A percentile compares a stretch with the other conserved stretches of the same genome.
Evolutionary conservation across 441 rosid species (phyloP).

Genomic region (Theobroma grandiflorum): DNA sequence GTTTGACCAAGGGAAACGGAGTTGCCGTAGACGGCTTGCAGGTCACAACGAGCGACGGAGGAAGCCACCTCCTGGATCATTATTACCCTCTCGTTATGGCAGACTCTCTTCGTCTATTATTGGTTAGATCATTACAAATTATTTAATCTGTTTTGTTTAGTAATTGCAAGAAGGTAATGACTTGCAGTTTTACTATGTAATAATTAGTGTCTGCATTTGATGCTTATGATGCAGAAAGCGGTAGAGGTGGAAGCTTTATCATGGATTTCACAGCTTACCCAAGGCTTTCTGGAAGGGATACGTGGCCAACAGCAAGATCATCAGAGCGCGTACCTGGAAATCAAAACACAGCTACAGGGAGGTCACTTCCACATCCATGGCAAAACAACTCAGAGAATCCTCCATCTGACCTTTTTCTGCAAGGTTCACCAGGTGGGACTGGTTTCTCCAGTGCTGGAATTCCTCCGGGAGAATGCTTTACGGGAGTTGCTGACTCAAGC

Average conservation of each 20-base stretch:
- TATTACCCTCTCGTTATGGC: slow-evolving; percentile 56
- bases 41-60: slow-evolving; percentile 93
- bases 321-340: slow-evolving; percentile 45
- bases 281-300: slow-evolving; percentile 46
- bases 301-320: slow-evolving; percentile 54
- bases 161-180: not conserved
- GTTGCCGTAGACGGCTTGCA: slow-evolving; percentile 91
- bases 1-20: slow-evolving; percentile 90
- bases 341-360: slow-evolving; percentile 41
- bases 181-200: not conserved
- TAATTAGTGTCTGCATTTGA: slow-evolving; percentile 21
- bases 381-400: slow-evolving; percentile 58
- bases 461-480: slow-evolving; percentile 72
- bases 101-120: slow-evolving; percentile 49
- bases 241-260: slow-evolving; percentile 62
- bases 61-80: slow-evolving; percentile 78
- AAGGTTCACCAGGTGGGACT: slow-evolving; percentile 56
- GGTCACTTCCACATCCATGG: slow-evolving; percentile 55
- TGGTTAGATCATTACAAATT: slow-evolving; percentile 48
- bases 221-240: slow-evolving; percentile 52
- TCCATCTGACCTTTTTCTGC: slow-evolving; percentile 56
- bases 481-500: slow-evolving; percentile 68
- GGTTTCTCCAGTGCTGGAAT: slow-evolving; percentile 55
- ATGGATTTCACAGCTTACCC: slow-evolving; percentile 66
- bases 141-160: not conserved